Percentiles rank a stretch among this genome's conserved stretches.
Evolutionary conservation across 495 filamentous ascomycete genomes (phyloP).

Genomic region (Penicillium longicatenatum): DNA sequence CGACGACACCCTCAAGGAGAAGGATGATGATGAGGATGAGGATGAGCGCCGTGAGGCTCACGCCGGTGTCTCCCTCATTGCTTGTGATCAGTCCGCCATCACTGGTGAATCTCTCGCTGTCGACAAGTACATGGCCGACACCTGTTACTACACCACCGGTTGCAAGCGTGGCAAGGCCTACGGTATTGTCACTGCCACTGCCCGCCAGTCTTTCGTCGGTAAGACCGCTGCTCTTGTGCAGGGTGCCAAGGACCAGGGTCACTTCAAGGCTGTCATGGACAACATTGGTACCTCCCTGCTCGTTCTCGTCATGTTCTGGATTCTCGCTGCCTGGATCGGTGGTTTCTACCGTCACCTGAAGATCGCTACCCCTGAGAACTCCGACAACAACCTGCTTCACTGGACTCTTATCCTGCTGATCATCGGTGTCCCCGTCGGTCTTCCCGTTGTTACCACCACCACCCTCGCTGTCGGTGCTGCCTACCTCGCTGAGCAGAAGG

Average conservation of each 20-base stretch:
- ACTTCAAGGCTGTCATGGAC: constrained; percentile 86
- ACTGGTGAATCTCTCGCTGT: constrained; percentile 78
- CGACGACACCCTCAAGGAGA: constrained; percentile 65
- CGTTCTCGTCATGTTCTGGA: constrained; percentile 73
- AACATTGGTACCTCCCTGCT: constrained; percentile 73
- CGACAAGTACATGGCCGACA: constrained; percentile 76
- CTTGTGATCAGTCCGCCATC: constrained; percentile 74
- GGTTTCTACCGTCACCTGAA: constrained; percentile 73
- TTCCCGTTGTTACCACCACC: constrained; percentile 73
- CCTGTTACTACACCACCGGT: constrained; percentile 73
- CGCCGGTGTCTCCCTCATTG: constrained; percentile 64
- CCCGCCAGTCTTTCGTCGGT: constrained; percentile 71
- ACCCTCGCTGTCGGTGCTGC: constrained; percentile 75
- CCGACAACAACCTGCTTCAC: constrained; percentile 59
- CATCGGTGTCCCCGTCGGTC: constrained; percentile 75
- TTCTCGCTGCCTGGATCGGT: constrained; percentile 72
- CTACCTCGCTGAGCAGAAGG: constrained; percentile 73
- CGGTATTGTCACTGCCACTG: constrained; percentile 63
- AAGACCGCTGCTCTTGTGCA: constrained; percentile 70
- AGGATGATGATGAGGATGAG: constrained; percentile 59
- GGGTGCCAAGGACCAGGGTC: constrained; percentile 69
- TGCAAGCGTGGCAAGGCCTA: constrained; percentile 79
- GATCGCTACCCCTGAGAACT: constrained; percentile 61
- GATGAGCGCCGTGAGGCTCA: constrained; percentile 60
- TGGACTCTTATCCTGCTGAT: constrained; percentile 70